phyloP scores from a whole-genome alignment of 83 land plant genomes.

The Diphasiastrum complanatum region DNA sequence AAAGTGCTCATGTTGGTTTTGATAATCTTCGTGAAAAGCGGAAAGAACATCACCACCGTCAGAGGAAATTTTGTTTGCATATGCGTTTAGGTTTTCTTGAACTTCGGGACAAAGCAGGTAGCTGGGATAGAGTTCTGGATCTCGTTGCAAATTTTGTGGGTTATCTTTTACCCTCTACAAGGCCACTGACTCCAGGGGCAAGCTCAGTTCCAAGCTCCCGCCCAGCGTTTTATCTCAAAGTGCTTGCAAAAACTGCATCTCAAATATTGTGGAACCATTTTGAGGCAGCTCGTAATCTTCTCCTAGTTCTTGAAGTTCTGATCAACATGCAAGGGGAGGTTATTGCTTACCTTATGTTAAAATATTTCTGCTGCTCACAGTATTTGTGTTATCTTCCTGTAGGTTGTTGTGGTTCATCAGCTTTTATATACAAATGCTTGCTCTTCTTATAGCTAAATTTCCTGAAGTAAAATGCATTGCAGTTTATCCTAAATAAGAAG shows the following conservation, averaged over 20 bases:
- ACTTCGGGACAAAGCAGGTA: slow-evolving; percentile 38
- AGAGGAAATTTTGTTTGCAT: slow-evolving; percentile 52
- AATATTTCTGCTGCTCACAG: neutral
- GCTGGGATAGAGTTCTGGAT: slow-evolving; percentile 54
- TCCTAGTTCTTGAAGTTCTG: slow-evolving; percentile 51
- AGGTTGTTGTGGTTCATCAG: neutral
- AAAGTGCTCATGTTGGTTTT: slow-evolving; percentile 37
- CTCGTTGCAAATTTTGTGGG: slow-evolving; percentile 43
- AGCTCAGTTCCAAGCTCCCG: slow-evolving; percentile 5
- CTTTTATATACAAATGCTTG: neutral
- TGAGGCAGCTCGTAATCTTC: slow-evolving; percentile 62
- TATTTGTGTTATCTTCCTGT: neutral
- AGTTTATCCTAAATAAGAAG: too few relatives aligned
- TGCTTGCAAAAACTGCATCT: slow-evolving; percentile 49
- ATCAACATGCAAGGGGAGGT: slow-evolving; percentile 58
- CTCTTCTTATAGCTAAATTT: too few relatives aligned
- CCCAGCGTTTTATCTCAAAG: slow-evolving; percentile 26
- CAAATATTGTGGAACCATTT: slow-evolving; percentile 66
- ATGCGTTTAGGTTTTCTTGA: slow-evolving; percentile 44
- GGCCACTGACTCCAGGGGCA: slow-evolving; percentile 2
- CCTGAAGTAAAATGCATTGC: too few relatives aligned
- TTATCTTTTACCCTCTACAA: slow-evolving; percentile 33
- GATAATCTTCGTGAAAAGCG: slow-evolving; percentile 49
- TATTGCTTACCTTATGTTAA: slow-evolving; percentile 4
- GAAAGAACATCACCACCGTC: slow-evolving; percentile 41